Base-by-base conservation (phyloP, 768 basidiomycete genomes). In the Pisolithus marmoratus region DNA sequence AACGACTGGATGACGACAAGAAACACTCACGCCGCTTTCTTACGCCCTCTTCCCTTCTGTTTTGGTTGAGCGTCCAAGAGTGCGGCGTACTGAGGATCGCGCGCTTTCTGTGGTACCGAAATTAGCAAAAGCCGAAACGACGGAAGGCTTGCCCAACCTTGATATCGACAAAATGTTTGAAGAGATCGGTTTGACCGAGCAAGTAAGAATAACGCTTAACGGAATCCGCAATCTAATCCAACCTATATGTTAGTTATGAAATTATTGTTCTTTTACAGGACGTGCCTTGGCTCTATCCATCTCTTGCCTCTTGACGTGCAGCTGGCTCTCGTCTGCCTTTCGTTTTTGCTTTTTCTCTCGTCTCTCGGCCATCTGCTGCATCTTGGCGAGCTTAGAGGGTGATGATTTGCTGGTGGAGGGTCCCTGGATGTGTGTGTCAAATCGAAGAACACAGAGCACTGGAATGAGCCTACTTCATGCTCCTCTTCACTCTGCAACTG, bases 151-250 rank as follows among this genome's bases (percentile, higher is more conserved):
- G 40, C 56, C 74, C 24, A 20, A 89, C 92, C 80, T 96, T 96
- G 70, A 97, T 86, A 66, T 97, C 93, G 7, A 97, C 90, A 64
- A 98, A 98, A 68, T 98, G 95, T 60, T 93, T 92, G 77, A 99
- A 99, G 19, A 98, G 77, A 58, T 98, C 96, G 0, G 95, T 98
- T 67, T 99, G 94, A 8, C 96, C 96, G 2, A 99, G 79, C n/a
- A 98, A 81, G 69, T 97, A 98, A 2, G 90, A 90, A 65, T 97
- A 98, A 17, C 94, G 86, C 67, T 98, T 98, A 54, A 97, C 90
- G 9, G 94, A 91, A 63, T 97, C 94, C 19, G 90, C 73, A 38
- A 94, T 79, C 92, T 97, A 58, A 20, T 49, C 42, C 36, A 17
- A 43, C 61, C 60, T 54, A 62, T 26, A 20, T 56, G 45, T 48